Evolutionary conservation across 805 yeast species (phyloP), one percentile per base, ranked within the genome.

Genomic region (Sugiyamaella chiloensis): DNA sequence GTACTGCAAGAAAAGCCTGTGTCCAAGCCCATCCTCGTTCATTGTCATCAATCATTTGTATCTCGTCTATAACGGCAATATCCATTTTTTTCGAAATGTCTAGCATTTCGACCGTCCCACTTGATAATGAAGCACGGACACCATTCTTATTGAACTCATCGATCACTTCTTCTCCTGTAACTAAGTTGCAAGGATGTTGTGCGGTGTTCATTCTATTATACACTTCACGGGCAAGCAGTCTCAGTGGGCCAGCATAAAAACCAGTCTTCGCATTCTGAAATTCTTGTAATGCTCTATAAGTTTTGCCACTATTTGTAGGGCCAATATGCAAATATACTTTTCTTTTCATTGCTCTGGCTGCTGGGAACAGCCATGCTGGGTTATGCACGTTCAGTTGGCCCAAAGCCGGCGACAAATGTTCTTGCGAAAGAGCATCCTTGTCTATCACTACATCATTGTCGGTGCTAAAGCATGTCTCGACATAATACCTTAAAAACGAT

Each of bases 251-350:
- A 0, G 98, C 98, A 66, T 83, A 93, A 55, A 85, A 86, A 0
- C 99, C 99, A 16, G 81, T 74, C 26, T 79, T 72, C 12, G 88
- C 80, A 17, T 65, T 59, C 56, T 81, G 81, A 42, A 93, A 71
- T 47, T 80, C 74, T 57, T 84, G 73, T 40, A 93, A 68, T 0
- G 98, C 96, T 41, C 78, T 76, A 61, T 87, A 86, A 0, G 98
- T 93, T 60, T 93, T 93, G 9, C 99, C 99, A 55, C 93, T 83
- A 63, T 93, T 93, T 0, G 99, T 93, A 1, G 99, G 99, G 0
- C 99, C 99, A 8, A 93, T 87, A 63, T 93, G 99, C 81, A 93
- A 78, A n/a, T 85, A 75, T 42, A 93, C 74, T 43, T 84, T 82
- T 32, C 99, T 72, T 53, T 80, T 81, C 70, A 88, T 71, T 53